Base-by-base conservation (phyloP, 2,329 filamentous ascomycete genomes). In the Penicillium rolfsii region DNA sequence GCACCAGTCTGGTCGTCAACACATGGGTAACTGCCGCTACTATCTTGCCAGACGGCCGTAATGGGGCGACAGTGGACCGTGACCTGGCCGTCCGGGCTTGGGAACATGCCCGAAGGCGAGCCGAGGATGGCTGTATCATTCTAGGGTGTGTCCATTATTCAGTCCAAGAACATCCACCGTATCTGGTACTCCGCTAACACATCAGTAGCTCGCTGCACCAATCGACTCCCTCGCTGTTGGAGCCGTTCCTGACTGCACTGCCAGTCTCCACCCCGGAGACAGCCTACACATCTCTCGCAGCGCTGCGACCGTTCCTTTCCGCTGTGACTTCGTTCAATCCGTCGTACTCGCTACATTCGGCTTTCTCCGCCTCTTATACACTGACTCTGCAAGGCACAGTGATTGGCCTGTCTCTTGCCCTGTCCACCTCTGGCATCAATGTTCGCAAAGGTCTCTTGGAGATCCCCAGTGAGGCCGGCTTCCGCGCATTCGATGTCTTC, bases 401-500 rank as follows among this genome's bases (percentile, higher is more conserved):
- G 12, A 89, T 89, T 0, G 89, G 85, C 1, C 89, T 92, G 28
- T 85, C 87, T 2, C 77, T 98, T 54, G 88, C 92, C 28, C 80
- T 99, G 7, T 94, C 94, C 0, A 90, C 92, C 41, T 90, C 91
- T 3, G 95, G 95, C 19, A 90, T 99, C 62, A 91, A 99, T 73
- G 95, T 93, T 0, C 79, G 83, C 22, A 87, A 87, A 64, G 95
- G 94, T 45, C 82, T 99, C 11, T 81, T 97, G 16, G 87, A 90
- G 59, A 87, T 99, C 16, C 91, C 95, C 0, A 77, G 87, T 0
- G 88, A 97, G 72, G 73, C 87, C 6, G 95, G 95, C 12, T 92
- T 92, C 76, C 89, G 95, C 64, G 95, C 94, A 3, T 99, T 99
- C 69, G 94, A 99, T 73, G 95, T 96, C 53, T 98, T 99, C 74